Evolutionary conservation across 495 filamentous ascomycete genomes (phyloP).

Genomic region (Glarea lozoyensis): DNA sequence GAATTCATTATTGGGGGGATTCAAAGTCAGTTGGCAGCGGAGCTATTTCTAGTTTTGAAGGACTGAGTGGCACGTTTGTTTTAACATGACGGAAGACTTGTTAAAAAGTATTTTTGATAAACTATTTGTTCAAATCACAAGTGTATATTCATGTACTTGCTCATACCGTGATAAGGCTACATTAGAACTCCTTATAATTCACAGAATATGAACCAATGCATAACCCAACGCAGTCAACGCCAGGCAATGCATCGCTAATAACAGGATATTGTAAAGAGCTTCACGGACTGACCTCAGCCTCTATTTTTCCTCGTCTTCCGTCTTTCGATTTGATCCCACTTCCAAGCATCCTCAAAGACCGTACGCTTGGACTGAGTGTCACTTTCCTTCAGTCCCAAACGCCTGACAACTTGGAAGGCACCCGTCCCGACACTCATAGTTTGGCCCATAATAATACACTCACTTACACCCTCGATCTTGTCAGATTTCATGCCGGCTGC

Average conservation of each 20-base stretch:
- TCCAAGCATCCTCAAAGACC: conserved; percentile 72
- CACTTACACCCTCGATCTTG: conserved; percentile 81
- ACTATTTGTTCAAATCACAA: too few species aligned
- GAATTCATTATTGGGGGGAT: conserved; percentile 81
- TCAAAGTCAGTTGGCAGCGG: conserved; percentile 61
- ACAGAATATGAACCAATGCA: too few species aligned
- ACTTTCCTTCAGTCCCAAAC: conserved; percentile 56
- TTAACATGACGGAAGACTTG: conserved; percentile 23
- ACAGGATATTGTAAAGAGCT: too few species aligned
- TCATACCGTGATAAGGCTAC: too few species aligned
- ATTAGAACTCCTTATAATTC: too few species aligned
- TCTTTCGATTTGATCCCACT: conserved; percentile 18
- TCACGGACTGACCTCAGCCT: background rate
- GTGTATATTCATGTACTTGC: too few species aligned
- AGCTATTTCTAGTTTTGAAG: conserved; percentile 65
- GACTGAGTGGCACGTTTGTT: conserved; percentile 58
- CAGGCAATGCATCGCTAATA: too few species aligned
- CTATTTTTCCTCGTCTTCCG: conserved; percentile 5
- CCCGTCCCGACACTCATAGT: conserved; percentile 85
- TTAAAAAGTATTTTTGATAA: too few species aligned
- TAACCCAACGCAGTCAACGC: too few species aligned
- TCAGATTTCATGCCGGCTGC: conserved; percentile 85
- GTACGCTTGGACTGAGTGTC: conserved; percentile 56
- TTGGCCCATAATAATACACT: conserved; percentile 98
- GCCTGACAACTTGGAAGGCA: conserved; percentile 76